phyloP scores from a whole-genome alignment of 306 rosid species.

The Chamaecrista fasciculata region DNA sequence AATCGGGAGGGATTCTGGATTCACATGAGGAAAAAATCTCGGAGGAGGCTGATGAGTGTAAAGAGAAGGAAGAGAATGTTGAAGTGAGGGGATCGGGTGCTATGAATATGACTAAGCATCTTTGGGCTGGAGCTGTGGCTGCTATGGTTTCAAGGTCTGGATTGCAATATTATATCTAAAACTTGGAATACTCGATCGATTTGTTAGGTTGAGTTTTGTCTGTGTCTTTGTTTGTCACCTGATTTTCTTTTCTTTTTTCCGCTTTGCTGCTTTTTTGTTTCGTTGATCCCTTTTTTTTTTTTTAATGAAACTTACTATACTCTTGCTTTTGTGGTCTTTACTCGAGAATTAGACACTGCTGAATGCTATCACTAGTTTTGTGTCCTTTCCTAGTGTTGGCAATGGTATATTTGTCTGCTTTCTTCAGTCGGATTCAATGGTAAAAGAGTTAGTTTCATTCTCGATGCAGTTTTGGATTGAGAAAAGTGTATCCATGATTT shows the following conservation, averaged over 20 bases:
- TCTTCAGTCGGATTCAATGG: neutral
- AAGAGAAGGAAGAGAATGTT: conserved; percentile 40
- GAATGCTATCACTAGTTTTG: neutral
- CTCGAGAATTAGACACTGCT: neutral
- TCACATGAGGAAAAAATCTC: conserved; percentile 36
- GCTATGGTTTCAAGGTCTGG: conserved; percentile 96
- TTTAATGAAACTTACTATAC: neutral
- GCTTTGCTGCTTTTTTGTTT: neutral
- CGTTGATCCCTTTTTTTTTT: neutral
- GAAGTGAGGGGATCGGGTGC: conserved; percentile 51
- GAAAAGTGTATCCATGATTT: neutral
- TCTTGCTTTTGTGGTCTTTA: neutral
- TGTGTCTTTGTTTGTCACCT: no score
- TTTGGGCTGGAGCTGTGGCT: conserved; percentile 89
- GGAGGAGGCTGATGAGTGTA: conserved; percentile 24
- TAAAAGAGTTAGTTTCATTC: neutral
- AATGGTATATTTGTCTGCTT: neutral
- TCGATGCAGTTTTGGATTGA: neutral
- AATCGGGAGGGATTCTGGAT: conserved; percentile 45
- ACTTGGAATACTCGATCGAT: neutral
- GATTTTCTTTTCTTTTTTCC: neutral
- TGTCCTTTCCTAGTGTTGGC: neutral
- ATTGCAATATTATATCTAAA: no score
- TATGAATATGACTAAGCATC: conserved; percentile 76
- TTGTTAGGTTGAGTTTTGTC: neutral